Percentiles rank a stretch among this genome's conserved stretches.
Evolutionary conservation across 2,329 filamentous ascomycete genomes (phyloP).

Genomic region (Cryphonectria parasitica): DNA sequence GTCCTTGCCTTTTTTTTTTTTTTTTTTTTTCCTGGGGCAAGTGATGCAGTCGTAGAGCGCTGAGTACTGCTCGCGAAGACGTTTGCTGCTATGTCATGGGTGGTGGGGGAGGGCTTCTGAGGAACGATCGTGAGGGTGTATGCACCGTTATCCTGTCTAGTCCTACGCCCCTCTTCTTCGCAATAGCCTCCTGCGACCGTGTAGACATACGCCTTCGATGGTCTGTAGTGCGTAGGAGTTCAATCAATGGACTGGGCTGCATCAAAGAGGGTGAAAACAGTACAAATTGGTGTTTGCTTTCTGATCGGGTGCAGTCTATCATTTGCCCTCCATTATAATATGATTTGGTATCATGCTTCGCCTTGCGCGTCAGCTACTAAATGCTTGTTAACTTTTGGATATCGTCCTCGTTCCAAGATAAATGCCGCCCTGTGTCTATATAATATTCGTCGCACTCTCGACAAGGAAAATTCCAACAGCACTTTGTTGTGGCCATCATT

Average conservation of each 20-base stretch:
- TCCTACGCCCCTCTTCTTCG: neutral
- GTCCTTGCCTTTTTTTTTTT: neutral
- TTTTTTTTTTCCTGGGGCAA: too few relatives aligned
- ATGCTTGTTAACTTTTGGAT: neutral
- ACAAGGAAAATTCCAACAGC: neutral
- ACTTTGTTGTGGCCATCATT: neutral
- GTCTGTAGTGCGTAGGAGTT: neutral
- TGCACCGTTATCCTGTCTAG: neutral
- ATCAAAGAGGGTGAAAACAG: neutral
- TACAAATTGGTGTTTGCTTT: neutral
- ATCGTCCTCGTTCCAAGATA: neutral
- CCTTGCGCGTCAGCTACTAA: neutral
- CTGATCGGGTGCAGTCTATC: neutral
- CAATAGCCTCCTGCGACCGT: too few relatives aligned
- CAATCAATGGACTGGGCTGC: neutral
- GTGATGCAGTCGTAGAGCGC: neutral
- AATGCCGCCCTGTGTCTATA: neutral
- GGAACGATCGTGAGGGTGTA: too few relatives aligned
- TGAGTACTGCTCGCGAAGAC: neutral
- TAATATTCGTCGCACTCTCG: neutral
- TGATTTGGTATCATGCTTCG: constrained; percentile 6
- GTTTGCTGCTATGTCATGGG: neutral
- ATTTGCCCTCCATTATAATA: neutral
- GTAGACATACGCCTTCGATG: too few relatives aligned
- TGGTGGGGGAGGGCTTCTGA: too few relatives aligned